Evolutionary conservation across 2,329 filamentous ascomycete species (phyloP), one percentile per base, ranked within the genome.

Genomic region (Cladosporium sp.): DNA sequence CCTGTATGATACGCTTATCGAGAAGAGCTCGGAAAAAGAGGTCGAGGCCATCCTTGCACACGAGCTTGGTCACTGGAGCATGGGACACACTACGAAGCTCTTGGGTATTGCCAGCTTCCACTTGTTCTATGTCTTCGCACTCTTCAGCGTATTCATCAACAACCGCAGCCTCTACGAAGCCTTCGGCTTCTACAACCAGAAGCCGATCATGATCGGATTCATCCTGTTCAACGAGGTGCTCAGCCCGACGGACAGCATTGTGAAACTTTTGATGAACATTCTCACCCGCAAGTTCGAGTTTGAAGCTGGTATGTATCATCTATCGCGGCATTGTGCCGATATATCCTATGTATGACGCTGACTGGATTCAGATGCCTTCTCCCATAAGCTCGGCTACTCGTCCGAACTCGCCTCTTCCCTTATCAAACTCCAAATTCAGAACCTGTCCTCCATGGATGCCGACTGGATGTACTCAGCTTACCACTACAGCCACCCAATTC

Each of bases 391-490:
- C 9, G 94, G 94, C 54, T 97, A 93, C 77, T 84, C 87, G 53
- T 78, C 83, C 45, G 87, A 97, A 73, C 86, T 99, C 53, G 91
- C 92, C 42, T 81, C 85, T 62, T 94, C 91, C 20, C 83, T 99
- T 62, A 91, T 99, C 77, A 97, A 97, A 80, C 88, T 99, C 53
- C 95, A 99, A 77, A 91, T 97, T 69, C 92, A 97, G 79, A 99
- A 99, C 72, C 82, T 99, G 65, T 96, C 91, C 75, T 95, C 90
- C 61, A 97, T 99, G 93, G 94, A 99, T 68, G 94, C 94, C 25
- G 95, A 99, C 76, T 96, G 90, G 89, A 86, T 97, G 83, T 99
- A 96, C 75, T 94, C 94, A 55, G 95, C 88, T 76, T 99, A 97
- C 80, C 92, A 99, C 78, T 97, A 95, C 81, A 97, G 93, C 22